These are phyloP conservation scores for Wickerhamomyces chaumierensis DNA, from an alignment of 805 yeast species.

Conservation along the genomic window DNA sequence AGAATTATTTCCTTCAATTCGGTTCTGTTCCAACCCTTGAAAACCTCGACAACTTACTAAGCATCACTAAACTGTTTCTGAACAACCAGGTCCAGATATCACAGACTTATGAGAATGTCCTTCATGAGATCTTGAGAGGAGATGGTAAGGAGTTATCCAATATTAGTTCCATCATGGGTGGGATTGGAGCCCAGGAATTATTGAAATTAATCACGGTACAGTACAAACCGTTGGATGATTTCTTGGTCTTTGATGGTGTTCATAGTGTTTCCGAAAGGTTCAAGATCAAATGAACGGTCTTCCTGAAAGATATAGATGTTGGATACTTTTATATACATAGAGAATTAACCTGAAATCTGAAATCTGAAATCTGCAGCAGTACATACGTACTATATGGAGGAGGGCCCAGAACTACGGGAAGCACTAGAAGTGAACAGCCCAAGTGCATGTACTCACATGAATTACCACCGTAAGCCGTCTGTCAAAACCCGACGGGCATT, in stretches of 20 bases:
- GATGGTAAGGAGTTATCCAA: conserved; percentile 41
- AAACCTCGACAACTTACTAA: background rate
- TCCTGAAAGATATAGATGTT: no score
- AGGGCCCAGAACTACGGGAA: no score
- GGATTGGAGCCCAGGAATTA: conserved; percentile 76
- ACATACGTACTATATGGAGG: no score
- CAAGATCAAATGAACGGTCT: background rate
- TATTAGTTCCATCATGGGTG: conserved; percentile 65
- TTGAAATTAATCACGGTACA: conserved; percentile 69
- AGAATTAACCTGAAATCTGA: no score
- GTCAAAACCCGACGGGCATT: no score
- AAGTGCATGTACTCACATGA: no score
- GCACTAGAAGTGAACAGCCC: no score
- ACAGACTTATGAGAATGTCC: conserved; percentile 27
- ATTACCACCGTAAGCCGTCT: no score
- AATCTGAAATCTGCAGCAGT: no score
- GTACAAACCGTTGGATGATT: conserved; percentile 66
- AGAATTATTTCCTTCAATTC: conserved; percentile 2
- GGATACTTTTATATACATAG: no score
- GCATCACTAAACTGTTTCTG: conserved; percentile 1
- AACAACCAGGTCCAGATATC: background rate
- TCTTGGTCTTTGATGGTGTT: conserved; percentile 65
- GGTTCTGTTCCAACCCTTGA: conserved; percentile 5
- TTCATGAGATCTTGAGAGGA: conserved; percentile 29
- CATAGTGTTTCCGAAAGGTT: conserved; percentile 30